phyloP scores from a whole-genome alignment of 345 rosid genomes.

The Eucalyptus pauciflora region DNA sequence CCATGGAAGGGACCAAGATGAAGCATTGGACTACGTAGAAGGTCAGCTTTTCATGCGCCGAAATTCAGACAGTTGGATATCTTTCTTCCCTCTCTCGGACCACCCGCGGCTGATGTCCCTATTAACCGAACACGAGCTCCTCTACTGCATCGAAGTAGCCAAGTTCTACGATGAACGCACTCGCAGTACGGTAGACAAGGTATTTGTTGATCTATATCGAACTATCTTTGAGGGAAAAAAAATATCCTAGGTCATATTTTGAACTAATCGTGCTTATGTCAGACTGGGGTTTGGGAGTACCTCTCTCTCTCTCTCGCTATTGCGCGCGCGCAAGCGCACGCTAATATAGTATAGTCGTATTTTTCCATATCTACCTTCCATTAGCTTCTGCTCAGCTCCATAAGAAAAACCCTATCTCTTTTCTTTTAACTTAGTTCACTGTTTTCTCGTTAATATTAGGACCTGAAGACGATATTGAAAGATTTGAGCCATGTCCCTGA shows the following conservation, averaged over 20 bases:
- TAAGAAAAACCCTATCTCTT: neutral
- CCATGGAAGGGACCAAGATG: neutral
- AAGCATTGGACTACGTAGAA: neutral
- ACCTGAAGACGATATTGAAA: neutral
- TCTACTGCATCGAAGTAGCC: conserved; percentile 4
- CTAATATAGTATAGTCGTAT: neutral
- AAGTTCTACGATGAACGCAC: neutral
- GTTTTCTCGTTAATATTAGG: neutral
- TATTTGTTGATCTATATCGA: neutral
- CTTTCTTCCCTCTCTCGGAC: neutral
- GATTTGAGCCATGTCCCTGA: conserved; percentile 5
- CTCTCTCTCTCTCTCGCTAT: neutral
- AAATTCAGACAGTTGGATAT: neutral
- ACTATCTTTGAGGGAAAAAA: neutral
- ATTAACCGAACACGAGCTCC: neutral
- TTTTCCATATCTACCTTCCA: neutral
- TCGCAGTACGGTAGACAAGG: neutral
- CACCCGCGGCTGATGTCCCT: neutral
- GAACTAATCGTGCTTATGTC: neutral
- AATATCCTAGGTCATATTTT: neutral
- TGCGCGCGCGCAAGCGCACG: too few relatives aligned
- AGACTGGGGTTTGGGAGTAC: neutral
- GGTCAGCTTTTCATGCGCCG: neutral
- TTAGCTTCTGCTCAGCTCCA: neutral
- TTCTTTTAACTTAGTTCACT: neutral